Conservation (phyloP, 1,284 basidiomycete genomes). For the Cryptococcus jaspeensis region DNA sequence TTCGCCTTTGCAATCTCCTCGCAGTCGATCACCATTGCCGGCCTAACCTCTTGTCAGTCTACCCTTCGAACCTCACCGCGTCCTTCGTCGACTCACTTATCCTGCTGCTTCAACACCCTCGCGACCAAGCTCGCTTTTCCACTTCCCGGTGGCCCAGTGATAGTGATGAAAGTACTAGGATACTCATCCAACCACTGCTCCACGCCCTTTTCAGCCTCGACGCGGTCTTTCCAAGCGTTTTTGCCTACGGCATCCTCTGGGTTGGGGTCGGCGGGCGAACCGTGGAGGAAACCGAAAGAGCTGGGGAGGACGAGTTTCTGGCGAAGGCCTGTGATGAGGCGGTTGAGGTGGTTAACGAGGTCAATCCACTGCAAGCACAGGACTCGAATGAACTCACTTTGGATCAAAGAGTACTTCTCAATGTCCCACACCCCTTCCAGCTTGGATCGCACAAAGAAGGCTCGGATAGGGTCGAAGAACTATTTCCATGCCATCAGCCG, state of each 20-base stretch:
- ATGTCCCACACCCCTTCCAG: conserved; percentile 79
- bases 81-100: conserved; percentile 56
- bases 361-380: not conserved
- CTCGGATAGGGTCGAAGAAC: conserved; percentile 89
- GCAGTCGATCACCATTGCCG: conserved; percentile 76
- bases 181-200: conserved; percentile 44
- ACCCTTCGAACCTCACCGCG: not conserved
- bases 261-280: conserved; percentile 14
- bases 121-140: conserved; percentile 77
- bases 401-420: conserved; percentile 47
- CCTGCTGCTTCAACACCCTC: conserved; percentile 60
- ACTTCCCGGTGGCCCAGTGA: conserved; percentile 89
- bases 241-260: conserved; percentile 33
- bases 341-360: not conserved
- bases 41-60: conserved; percentile 55
- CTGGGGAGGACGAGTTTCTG: conserved; percentile 24
- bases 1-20: conserved; percentile 68
- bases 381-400: conserved; percentile 21
- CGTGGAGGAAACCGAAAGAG: conserved; percentile 24
- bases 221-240: conserved; percentile 75
- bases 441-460: conserved; percentile 78
- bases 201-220: conserved; percentile 69
- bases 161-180: conserved; percentile 58
- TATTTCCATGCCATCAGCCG: conserved; percentile 39
- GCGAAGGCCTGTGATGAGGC: conserved; percentile 12